A percentile compares a stretch with the other conserved stretches of the same genome.
Evolutionary conservation across 2,329 filamentous ascomycete species (phyloP).

Genomic region (Alternaria triticina): DNA sequence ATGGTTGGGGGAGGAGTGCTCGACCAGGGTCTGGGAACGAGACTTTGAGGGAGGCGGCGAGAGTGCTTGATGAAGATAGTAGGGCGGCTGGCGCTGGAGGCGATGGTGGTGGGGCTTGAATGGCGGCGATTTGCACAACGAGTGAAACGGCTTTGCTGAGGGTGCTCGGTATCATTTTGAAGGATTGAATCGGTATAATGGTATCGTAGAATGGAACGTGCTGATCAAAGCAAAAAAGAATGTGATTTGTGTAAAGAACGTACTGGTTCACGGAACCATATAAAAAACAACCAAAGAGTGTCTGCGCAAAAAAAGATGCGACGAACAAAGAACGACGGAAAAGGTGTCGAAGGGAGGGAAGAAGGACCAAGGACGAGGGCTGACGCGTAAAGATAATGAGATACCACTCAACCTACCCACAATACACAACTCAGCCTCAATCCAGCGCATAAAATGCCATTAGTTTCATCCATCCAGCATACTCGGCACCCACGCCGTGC

Average conservation of each 20-base stretch:
- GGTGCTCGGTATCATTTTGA: slow-evolving; percentile 10
- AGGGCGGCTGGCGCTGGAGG: slow-evolving; percentile 15
- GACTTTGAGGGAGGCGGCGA: slow-evolving; percentile 24
- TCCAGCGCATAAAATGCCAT: background rate
- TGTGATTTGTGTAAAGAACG: background rate
- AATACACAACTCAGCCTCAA: background rate
- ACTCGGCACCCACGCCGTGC: background rate
- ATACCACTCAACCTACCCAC: background rate
- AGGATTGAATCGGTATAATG: background rate
- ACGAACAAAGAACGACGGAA: background rate
- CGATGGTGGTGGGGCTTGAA: slow-evolving; percentile 3
- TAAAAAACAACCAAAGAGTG: background rate
- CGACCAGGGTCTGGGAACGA: slow-evolving; percentile 25
- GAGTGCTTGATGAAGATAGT: slow-evolving; percentile 17
- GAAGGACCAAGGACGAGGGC: background rate
- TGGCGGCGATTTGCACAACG: slow-evolving; percentile 2
- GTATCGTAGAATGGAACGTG: background rate
- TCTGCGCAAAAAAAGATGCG: background rate
- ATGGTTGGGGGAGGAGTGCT: slow-evolving; percentile 28
- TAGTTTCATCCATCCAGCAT: background rate
- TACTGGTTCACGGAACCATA: background rate
- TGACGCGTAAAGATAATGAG: background rate
- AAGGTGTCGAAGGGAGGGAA: background rate
- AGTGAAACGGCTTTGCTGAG: slow-evolving; percentile 7
- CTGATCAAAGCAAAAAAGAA: background rate